Evolutionary conservation across 805 yeast species (phyloP).

Genomic region (Huiozyma naganishii): DNA sequence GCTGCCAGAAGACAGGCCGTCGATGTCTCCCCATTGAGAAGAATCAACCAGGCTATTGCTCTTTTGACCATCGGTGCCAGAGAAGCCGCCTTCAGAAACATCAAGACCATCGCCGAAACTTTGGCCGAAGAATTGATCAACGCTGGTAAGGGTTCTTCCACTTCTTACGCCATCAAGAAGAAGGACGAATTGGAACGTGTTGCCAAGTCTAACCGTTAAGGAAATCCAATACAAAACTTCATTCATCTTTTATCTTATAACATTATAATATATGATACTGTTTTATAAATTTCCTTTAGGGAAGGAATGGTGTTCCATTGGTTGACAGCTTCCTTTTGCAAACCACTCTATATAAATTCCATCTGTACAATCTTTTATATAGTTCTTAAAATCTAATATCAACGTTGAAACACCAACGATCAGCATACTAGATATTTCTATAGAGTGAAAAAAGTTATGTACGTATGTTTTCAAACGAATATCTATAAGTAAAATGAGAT

Average conservation of each 20-base stretch:
- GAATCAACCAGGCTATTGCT: slow-evolving; percentile 99
- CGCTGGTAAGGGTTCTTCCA: slow-evolving; percentile 99
- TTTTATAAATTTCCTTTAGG: background rate
- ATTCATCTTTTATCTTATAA: background rate
- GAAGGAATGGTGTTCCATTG: too few species aligned
- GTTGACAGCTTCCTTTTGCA: background rate
- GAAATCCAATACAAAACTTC: slow-evolving; percentile 2
- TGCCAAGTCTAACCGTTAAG: slow-evolving; percentile 99
- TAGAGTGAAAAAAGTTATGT: too few species aligned
- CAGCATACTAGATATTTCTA: background rate
- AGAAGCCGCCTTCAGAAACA: slow-evolving; percentile 99
- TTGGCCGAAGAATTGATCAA: slow-evolving; percentile 99
- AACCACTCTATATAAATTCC: slow-evolving; percentile 3
- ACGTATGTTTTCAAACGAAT: too few species aligned
- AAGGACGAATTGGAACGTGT: slow-evolving; percentile 99
- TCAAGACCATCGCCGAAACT: slow-evolving; percentile 99
- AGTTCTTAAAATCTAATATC: background rate
- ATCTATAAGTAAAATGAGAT: too few species aligned
- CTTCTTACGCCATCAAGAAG: slow-evolving; percentile 99
- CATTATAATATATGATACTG: background rate
- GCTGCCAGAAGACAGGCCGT: slow-evolving; percentile 99
- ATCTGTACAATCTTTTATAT: slow-evolving; percentile 15
- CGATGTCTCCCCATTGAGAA: slow-evolving; percentile 99
- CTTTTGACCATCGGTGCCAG: slow-evolving; percentile 98
- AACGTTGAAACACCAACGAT: too few species aligned